Evolutionary conservation across 169 alveolate genomes (phyloP).

Genomic region (Plasmodium vinckei): DNA sequence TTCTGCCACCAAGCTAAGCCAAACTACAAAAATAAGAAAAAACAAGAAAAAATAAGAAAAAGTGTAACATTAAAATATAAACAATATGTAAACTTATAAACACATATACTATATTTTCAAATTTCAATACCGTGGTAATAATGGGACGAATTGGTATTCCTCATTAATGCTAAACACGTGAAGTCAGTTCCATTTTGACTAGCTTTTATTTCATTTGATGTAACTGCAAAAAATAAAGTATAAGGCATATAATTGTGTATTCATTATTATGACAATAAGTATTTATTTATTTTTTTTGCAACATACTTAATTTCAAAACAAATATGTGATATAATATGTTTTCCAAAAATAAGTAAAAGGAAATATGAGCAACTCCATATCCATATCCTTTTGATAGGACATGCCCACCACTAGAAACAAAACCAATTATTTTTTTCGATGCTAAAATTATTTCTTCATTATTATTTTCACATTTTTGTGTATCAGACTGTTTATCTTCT

Average conservation of each 20-base stretch:
- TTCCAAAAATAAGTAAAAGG: conserved; percentile 34
- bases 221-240: conserved; percentile 7
- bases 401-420: conserved; percentile 73
- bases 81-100: background rate
- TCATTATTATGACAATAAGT: too few species aligned
- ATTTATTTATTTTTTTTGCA: too few species aligned
- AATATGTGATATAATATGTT: conserved; percentile 47
- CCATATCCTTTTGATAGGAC: conserved; percentile 73
- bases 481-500: background rate
- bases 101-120: background rate
- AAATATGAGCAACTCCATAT: conserved; percentile 60
- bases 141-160: conserved; percentile 42
- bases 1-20: conserved; percentile 62
- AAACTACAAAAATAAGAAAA: conserved; percentile 31
- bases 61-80: background rate
- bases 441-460: conserved; percentile 51
- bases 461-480: conserved; percentile 1
- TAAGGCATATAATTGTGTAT: background rate
- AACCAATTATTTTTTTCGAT: conserved; percentile 68
- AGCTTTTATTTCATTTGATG: conserved; percentile 16
- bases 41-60: conserved; percentile 1
- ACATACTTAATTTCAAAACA: conserved; percentile 37
- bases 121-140: conserved; percentile 29
- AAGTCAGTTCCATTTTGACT: conserved; percentile 31
- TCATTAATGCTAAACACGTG: conserved; percentile 37